Evolutionary conservation across 2,329 filamentous ascomycete species (phyloP).

Genomic region (Ascochyta clinopodiicola): DNA sequence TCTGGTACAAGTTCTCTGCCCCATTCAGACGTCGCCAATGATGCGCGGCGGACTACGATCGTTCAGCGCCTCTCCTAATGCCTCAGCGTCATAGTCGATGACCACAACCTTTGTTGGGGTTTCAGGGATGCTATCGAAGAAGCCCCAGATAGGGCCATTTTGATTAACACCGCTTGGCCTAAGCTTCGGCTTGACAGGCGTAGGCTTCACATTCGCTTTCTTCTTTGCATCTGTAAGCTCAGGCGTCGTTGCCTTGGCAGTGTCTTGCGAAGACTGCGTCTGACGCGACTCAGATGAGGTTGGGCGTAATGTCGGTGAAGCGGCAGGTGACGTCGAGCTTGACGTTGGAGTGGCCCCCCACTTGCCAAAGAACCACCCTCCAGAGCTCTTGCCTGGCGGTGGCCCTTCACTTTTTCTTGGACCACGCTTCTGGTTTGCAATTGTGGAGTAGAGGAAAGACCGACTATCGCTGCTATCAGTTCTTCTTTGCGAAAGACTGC

Average conservation of each 20-base stretch:
- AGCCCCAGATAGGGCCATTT: slow-evolving; percentile 47
- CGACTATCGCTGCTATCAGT: slow-evolving; percentile 64
- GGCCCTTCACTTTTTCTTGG: slow-evolving; percentile 26
- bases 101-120: slow-evolving; percentile 45
- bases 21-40: not conserved
- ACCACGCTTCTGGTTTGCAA: slow-evolving; percentile 37
- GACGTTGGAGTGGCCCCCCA: slow-evolving; percentile 63
- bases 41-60: slow-evolving; percentile 22
- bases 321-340: slow-evolving; percentile 37
- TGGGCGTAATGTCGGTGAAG: slow-evolving; percentile 25
- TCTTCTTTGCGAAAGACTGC: slow-evolving; percentile 58
- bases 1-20: not conserved
- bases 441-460: slow-evolving; percentile 51
- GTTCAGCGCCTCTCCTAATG: slow-evolving; percentile 45
- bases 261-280: slow-evolving; percentile 27
- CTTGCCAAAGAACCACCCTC: slow-evolving; percentile 69
- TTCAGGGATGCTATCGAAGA: slow-evolving; percentile 42
- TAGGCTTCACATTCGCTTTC: slow-evolving; percentile 1
- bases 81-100: slow-evolving; percentile 47
- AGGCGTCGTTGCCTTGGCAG: slow-evolving; percentile 5
- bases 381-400: slow-evolving; percentile 58
- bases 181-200: slow-evolving; percentile 24
- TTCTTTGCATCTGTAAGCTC: slow-evolving; percentile 1
- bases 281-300: slow-evolving; percentile 29
- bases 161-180: slow-evolving; percentile 49